phyloP scores from a whole-genome alignment of 2,329 filamentous ascomycete genomes.

The Cryphonectria naterciae region DNA sequence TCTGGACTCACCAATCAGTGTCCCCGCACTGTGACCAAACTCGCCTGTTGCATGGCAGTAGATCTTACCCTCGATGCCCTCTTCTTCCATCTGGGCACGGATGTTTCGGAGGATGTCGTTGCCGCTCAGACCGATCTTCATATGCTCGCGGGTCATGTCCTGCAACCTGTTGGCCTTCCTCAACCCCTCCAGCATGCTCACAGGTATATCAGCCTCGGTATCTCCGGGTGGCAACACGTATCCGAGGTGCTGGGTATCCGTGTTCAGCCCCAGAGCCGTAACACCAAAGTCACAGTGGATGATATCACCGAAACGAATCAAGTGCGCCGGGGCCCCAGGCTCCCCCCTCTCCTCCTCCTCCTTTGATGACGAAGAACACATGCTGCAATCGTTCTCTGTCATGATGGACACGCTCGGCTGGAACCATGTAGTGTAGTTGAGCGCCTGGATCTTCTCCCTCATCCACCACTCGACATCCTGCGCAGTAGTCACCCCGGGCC shows the following conservation, averaged over 20 bases:
- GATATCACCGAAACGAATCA: constrained; percentile 50
- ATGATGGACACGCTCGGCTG: constrained; percentile 51
- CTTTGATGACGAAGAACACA: constrained; percentile 4
- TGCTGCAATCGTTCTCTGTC: constrained; percentile 35
- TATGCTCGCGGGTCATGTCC: constrained; percentile 50
- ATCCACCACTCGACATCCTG: constrained; percentile 56
- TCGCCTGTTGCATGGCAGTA: constrained; percentile 56
- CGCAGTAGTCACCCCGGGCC: constrained; percentile 48
- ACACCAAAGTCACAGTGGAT: constrained; percentile 56
- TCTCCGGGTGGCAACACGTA: constrained; percentile 52
- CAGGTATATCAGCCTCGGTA: constrained; percentile 46
- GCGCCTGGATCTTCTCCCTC: constrained; percentile 50
- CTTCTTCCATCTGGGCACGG: constrained; percentile 45
- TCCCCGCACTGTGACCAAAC: constrained; percentile 54
- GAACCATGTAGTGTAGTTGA: constrained; percentile 59
- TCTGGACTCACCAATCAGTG: constrained; percentile 48
- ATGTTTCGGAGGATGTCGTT: constrained; percentile 48
- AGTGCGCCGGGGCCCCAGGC: constrained; percentile 29
- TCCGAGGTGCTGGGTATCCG: constrained; percentile 54
- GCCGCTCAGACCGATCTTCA: constrained; percentile 49
- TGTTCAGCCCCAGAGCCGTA: constrained; percentile 51
- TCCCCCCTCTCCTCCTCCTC: constrained; percentile 6
- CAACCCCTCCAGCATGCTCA: constrained; percentile 47
- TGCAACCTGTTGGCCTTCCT: constrained; percentile 52
- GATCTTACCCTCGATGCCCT: constrained; percentile 51